Evolutionary conservation across 805 yeast genomes (phyloP).

Genomic region (Kodamaea neixiangensis): DNA sequence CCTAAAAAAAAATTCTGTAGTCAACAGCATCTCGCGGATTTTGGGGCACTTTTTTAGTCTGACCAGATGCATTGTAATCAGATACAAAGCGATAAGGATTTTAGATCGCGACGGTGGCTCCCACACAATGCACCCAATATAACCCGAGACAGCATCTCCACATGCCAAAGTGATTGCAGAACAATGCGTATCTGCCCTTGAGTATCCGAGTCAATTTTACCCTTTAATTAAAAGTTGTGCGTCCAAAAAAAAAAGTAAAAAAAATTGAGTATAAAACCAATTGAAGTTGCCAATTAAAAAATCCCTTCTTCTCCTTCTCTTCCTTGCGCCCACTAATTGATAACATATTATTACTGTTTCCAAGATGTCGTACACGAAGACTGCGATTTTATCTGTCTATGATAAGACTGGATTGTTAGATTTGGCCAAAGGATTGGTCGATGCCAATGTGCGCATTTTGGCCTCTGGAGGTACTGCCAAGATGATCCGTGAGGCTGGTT

Average conservation of each 20-base stretch:
- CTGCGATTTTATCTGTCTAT: conserved; percentile 95
- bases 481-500: conserved; percentile 94
- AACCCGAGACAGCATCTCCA: background rate
- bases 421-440: conserved; percentile 90
- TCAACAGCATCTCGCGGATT: background rate
- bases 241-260: conserved; percentile 4
- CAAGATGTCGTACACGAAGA: conserved; percentile 50
- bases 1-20: background rate
- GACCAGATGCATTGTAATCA: too few relatives aligned
- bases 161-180: background rate
- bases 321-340: background rate
- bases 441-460: conserved; percentile 84
- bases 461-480: conserved; percentile 98
- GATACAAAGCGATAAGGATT: background rate
- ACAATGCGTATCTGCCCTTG: background rate
- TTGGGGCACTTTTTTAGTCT: background rate
- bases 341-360: background rate
- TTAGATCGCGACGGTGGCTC: too few relatives aligned
- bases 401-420: conserved; percentile 96
- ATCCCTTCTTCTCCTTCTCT: conserved; percentile 4
- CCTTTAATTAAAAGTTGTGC: conserved; percentile 8
- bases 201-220: conserved; percentile 11
- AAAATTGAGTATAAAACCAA: conserved; percentile 9
- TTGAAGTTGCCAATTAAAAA: conserved; percentile 7
- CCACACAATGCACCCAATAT: too few relatives aligned